Evolutionary conservation across 2,329 filamentous ascomycete species (phyloP).

Genomic region (Periconia sp.): DNA sequence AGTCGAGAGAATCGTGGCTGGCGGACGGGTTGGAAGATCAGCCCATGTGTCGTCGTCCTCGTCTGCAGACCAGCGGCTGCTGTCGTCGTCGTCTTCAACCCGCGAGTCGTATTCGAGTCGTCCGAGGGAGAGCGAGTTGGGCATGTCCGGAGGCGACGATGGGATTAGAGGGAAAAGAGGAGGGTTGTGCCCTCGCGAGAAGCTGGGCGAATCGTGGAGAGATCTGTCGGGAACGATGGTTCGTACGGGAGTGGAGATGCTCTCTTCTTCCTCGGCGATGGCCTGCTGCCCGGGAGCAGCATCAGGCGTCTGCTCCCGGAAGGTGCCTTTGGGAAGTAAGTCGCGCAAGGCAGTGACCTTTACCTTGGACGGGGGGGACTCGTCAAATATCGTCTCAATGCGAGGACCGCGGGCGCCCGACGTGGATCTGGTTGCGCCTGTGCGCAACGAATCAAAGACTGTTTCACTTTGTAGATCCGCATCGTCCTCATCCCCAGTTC

Average conservation of each 20-base stretch:
- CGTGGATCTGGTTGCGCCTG: conserved; percentile 69
- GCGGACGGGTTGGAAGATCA: conserved; percentile 43
- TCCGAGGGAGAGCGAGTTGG: conserved; percentile 48
- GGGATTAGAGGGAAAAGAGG: conserved; percentile 50
- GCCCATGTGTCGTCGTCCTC: conserved; percentile 46
- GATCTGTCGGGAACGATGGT: conserved; percentile 47
- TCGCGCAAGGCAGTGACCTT: conserved; percentile 55
- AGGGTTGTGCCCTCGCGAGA: conserved; percentile 30
- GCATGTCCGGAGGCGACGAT: conserved; percentile 54
- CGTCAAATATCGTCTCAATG: conserved; percentile 82
- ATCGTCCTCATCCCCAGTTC: conserved; percentile 77
- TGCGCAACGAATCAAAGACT: conserved; percentile 77
- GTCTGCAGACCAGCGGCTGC: conserved; percentile 50
- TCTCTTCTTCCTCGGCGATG: conserved; percentile 59
- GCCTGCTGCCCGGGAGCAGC: conserved; percentile 47
- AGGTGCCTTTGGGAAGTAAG: conserved; percentile 55
- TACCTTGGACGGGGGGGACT: conserved; percentile 64
- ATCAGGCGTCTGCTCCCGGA: conserved; percentile 44
- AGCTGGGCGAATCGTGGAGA: conserved; percentile 44
- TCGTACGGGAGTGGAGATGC: conserved; percentile 55
- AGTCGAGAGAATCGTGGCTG: conserved; percentile 35
- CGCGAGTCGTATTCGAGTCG: conserved; percentile 49
- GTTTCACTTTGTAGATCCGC: conserved; percentile 81
- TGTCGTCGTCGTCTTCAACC: conserved; percentile 46
- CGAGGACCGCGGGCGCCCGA: conserved; percentile 69